Evolutionary conservation across 192 early-diverging fungal genomes (phyloP).

Genomic region (Entomortierella chlamydospora): DNA sequence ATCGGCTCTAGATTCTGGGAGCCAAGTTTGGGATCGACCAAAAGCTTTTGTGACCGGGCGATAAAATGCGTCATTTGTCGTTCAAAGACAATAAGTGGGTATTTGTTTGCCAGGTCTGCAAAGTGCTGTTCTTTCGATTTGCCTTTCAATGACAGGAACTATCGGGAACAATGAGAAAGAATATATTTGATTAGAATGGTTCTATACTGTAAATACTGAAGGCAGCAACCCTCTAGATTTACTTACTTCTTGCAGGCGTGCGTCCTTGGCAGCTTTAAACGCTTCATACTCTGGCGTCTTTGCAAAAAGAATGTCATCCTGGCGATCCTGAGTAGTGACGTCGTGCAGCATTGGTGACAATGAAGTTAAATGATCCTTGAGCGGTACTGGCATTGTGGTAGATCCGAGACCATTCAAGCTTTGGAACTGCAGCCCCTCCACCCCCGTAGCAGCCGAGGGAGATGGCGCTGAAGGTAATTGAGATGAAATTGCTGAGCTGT

Average conservation of each 20-base stretch:
- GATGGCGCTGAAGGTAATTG: background rate
- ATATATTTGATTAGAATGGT: no score
- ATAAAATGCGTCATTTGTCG: constrained; percentile 63
- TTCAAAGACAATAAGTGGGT: constrained; percentile 62
- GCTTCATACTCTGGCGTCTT: constrained; percentile 37
- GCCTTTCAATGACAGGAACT: constrained; percentile 56
- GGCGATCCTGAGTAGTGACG: constrained; percentile 50
- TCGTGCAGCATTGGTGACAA: constrained; percentile 15
- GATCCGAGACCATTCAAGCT: constrained; percentile 23
- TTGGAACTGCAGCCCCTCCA: constrained; percentile 59
- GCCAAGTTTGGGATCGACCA: constrained; percentile 56
- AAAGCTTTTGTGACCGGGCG: constrained; percentile 54
- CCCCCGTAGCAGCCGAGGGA: constrained; percentile 25
- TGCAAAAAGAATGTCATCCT: constrained; percentile 51
- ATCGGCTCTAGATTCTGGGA: constrained; percentile 45
- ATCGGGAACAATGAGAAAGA: background rate
- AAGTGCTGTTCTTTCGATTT: constrained; percentile 54
- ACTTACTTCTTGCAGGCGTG: constrained; percentile 40
- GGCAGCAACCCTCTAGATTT: constrained; percentile 27
- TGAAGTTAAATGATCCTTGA: background rate
- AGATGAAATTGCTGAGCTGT: background rate
- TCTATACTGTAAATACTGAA: no score
- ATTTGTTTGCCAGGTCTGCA: constrained; percentile 52
- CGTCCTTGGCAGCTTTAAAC: constrained; percentile 28
- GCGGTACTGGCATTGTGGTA: constrained; percentile 7